phyloP scores from a whole-genome alignment of 345 rosid species.

The Eucalyptus grandis region DNA sequence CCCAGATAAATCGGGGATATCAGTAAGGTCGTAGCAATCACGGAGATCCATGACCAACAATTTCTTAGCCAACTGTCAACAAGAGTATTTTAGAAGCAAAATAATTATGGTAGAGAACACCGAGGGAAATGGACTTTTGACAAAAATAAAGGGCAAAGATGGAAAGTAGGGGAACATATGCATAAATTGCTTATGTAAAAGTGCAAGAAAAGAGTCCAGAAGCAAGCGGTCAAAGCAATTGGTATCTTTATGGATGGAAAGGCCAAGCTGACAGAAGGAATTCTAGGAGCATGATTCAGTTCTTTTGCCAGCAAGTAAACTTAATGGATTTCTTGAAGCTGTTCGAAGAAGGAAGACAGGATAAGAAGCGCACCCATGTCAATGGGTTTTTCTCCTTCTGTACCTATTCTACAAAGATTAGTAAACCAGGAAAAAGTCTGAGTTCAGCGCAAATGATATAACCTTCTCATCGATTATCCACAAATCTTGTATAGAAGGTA shows the following conservation, averaged over 20 bases:
- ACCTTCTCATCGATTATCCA: neutral
- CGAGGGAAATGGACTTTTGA: neutral
- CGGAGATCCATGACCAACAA: conserved; percentile 30
- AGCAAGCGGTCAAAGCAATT: neutral
- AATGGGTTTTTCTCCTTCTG: neutral
- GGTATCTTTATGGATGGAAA: neutral
- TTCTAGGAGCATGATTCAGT: neutral
- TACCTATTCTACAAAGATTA: neutral
- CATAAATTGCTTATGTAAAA: neutral
- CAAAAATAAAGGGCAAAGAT: neutral
- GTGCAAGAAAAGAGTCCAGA: neutral
- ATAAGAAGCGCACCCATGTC: neutral
- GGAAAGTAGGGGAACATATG: neutral
- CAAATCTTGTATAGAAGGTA: neutral
- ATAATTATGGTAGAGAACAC: neutral
- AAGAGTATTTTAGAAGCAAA: neutral
- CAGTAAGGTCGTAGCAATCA: conserved; percentile 13
- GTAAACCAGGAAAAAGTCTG: neutral
- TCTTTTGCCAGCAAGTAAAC: neutral
- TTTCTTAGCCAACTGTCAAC: conserved; percentile 5
- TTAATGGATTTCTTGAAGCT: neutral
- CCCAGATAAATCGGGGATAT: conserved; percentile 29
- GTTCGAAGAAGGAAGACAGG: neutral
- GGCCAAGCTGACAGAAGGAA: neutral
- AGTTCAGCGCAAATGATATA: neutral